Conservation (phyloP, 257 asterid species). For the Solanum piurae region DNA sequence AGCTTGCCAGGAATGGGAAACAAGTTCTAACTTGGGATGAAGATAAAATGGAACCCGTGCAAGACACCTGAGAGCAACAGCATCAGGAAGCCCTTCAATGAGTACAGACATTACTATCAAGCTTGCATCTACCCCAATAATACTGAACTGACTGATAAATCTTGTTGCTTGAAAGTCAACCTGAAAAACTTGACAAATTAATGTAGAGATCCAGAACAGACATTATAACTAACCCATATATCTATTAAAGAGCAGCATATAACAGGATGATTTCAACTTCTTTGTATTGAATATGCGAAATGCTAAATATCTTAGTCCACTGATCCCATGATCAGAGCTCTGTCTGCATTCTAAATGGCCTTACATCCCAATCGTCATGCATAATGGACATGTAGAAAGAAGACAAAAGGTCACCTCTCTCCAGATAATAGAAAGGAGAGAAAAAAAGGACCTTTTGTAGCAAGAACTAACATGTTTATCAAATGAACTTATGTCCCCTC, state of each 20-base stretch:
- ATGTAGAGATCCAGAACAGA: neutral
- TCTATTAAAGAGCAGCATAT: neutral
- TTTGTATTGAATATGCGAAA: neutral
- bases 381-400: neutral
- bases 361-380: neutral
- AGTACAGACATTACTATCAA: slow-evolving; percentile 64
- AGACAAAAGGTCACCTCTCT: neutral
- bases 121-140: slow-evolving; percentile 12
- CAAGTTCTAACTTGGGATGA: slow-evolving; percentile 67
- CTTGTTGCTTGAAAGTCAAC: slow-evolving; percentile 9
- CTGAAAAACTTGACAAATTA: neutral
- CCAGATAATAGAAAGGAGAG: neutral
- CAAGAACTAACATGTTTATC: neutral
- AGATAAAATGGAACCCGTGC: slow-evolving; percentile 90
- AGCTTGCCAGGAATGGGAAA: slow-evolving; percentile 83
- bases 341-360: neutral
- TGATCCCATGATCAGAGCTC: neutral
- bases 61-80: slow-evolving; percentile 84
- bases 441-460: neutral
- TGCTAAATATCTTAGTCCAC: neutral
- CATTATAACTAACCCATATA: neutral
- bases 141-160: neutral
- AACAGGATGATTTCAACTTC: neutral
- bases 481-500: neutral
- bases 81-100: slow-evolving; percentile 98